These are phyloP conservation scores for Claviceps digitariae DNA, from an alignment of 2,329 filamentous ascomycete genomes.

Conservation along the genomic window DNA sequence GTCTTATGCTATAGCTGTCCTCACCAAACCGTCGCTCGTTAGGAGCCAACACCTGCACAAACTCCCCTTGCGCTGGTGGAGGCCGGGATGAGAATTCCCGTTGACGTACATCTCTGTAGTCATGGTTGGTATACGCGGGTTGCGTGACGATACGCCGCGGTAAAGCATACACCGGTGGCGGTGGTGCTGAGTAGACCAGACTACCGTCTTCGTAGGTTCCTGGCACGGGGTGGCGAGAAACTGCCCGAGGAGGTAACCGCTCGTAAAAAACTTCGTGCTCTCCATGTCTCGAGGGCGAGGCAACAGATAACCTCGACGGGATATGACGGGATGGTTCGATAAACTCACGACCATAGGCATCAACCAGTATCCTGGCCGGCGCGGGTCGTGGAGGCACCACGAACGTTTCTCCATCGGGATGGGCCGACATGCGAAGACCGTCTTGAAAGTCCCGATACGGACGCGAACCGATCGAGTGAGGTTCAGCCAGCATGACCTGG, in stretches of 20 bases:
- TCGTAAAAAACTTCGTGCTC: constrained; percentile 54
- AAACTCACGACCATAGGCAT: constrained; percentile 75
- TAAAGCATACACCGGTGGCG: constrained; percentile 38
- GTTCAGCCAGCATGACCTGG: constrained; percentile 27
- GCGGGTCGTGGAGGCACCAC: constrained; percentile 39
- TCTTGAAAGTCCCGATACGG: constrained; percentile 32
- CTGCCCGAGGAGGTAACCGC: constrained; percentile 38
- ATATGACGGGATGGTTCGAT: constrained; percentile 35
- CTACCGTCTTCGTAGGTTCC: constrained; percentile 36
- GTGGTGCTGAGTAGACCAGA: constrained; percentile 34
- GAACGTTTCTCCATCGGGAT: constrained; percentile 35
- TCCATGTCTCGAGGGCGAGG: constrained; percentile 28
- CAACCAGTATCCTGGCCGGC: constrained; percentile 58
- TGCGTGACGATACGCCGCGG: constrained; percentile 48
- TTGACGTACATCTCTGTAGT: constrained; percentile 39
- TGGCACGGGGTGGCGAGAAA: constrained; percentile 34
- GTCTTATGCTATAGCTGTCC: constrained; percentile 36
- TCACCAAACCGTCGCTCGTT: constrained; percentile 28
- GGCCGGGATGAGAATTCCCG: constrained; percentile 44
- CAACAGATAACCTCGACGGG: constrained; percentile 38
- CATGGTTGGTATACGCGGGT: constrained; percentile 41
- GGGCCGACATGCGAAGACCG: constrained; percentile 31
- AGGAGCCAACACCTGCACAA: constrained; percentile 32
- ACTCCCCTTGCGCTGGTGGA: constrained; percentile 28
- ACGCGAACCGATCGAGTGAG: constrained; percentile 26